A percentile compares a stretch with the other conserved stretches of the same genome.
Evolutionary conservation across 768 basidiomycete species (phyloP).

Genomic region (Tricholoma matsutake): DNA sequence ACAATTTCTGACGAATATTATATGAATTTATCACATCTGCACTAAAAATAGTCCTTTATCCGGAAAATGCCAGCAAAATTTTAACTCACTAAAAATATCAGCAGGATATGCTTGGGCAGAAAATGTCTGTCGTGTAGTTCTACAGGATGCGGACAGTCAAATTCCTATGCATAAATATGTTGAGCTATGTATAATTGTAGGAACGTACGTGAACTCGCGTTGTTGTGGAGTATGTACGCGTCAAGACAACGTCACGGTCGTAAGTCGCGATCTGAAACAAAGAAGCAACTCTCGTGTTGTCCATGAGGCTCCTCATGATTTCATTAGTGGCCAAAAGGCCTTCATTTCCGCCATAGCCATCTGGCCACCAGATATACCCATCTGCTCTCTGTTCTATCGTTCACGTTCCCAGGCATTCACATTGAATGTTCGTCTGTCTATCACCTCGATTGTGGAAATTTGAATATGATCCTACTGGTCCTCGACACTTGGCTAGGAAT

Average conservation of each 20-base stretch:
- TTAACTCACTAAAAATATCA: no score
- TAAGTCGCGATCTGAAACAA: conserved; percentile 4
- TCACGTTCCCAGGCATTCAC: background rate
- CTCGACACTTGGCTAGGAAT: background rate
- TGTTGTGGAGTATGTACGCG: conserved; percentile 4
- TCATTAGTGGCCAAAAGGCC: conserved; percentile 9
- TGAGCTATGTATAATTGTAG: no score
- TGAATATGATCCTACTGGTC: background rate
- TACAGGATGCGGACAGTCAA: no score
- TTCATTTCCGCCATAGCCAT: conserved; percentile 13
- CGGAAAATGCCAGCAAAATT: no score
- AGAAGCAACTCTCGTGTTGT: conserved; percentile 12
- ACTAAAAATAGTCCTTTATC: no score
- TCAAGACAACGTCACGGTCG: conserved; percentile 6
- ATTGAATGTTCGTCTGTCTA: background rate
- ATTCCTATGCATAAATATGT: no score
- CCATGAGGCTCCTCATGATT: conserved; percentile 8
- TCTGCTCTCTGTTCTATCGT: background rate
- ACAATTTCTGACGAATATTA: no score
- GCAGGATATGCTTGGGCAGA: no score
- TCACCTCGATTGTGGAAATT: background rate
- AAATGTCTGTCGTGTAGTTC: no score
- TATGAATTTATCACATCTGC: no score
- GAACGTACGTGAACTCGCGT: background rate
- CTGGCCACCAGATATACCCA: background rate